These are phyloP conservation scores for Mucor mucedo DNA, from an alignment of 371 early-diverging fungal species.

Conservation along the genomic window DNA sequence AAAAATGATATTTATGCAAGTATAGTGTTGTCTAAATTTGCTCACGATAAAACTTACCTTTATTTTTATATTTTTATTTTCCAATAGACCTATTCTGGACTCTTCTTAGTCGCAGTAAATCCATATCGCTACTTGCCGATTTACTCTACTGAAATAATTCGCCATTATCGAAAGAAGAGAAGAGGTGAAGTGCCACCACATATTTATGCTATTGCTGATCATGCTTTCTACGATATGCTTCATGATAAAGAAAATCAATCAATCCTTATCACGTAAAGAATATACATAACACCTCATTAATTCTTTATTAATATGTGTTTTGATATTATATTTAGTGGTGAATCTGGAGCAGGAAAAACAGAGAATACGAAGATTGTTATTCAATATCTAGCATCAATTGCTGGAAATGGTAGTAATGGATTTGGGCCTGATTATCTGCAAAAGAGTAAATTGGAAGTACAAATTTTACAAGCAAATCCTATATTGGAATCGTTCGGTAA, in stretches of 20 bases:
- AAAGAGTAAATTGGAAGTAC: conserved; percentile 78
- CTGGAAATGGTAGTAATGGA: conserved; percentile 58
- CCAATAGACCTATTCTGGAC: conserved; percentile 96
- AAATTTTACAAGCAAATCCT: conserved; percentile 97
- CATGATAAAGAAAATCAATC: conserved; percentile 96
- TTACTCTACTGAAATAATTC: conserved; percentile 86
- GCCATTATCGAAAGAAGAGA: conserved; percentile 84
- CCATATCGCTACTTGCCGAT: conserved; percentile 96
- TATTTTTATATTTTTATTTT: conserved; percentile 4
- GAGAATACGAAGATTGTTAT: conserved; percentile 99
- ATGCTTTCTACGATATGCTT: conserved; percentile 96
- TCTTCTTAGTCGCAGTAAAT: conserved; percentile 99
- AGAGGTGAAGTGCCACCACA: conserved; percentile 94
- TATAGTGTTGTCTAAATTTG: conserved; percentile 6
- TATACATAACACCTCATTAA: neutral
- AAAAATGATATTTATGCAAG: conserved; percentile 93
- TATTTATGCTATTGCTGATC: conserved; percentile 95
- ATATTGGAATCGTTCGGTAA: conserved; percentile 99
- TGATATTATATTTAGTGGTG: conserved; percentile 72
- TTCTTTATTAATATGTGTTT: neutral
- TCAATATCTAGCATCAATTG: conserved; percentile 94
- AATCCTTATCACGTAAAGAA: conserved; percentile 93
- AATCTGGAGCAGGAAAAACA: conserved; percentile 99
- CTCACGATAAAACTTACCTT: neutral
- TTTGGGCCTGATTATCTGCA: conserved; percentile 32